Conservation (phyloP, 1,139 yeast species). For the Saccharomyces pastorianus region DNA sequence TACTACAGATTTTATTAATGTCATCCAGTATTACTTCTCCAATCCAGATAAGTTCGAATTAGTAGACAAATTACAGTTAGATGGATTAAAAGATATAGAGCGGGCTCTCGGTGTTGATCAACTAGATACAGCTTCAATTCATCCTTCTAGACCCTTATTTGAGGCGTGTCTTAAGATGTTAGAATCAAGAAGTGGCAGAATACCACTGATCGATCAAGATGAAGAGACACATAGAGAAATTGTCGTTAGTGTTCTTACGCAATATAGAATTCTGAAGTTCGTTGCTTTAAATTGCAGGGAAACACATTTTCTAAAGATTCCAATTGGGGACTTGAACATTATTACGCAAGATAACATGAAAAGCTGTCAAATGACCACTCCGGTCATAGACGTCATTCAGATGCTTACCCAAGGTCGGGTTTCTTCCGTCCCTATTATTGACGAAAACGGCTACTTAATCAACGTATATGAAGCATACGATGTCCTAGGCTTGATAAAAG, state of each 20-base stretch:
- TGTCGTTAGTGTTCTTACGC: conserved; percentile 91
- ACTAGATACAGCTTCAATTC: conserved; percentile 79
- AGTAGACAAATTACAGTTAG: conserved; percentile 77
- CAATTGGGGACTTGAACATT: conserved; percentile 61
- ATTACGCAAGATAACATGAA: conserved; percentile 55
- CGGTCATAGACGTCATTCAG: conserved; percentile 90
- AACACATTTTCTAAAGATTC: conserved; percentile 73
- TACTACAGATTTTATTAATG: conserved; percentile 87
- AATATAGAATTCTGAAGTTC: conserved; percentile 89
- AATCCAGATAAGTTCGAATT: conserved; percentile 83
- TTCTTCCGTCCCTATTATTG: conserved; percentile 88
- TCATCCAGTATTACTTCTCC: conserved; percentile 88
- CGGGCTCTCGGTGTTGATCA: conserved; percentile 83
- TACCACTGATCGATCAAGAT: conserved; percentile 90
- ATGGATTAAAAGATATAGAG: conserved; percentile 80
- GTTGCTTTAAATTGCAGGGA: conserved; percentile 95
- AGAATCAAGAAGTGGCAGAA: conserved; percentile 82
- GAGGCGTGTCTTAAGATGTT: conserved; percentile 94
- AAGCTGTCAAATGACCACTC: conserved; percentile 84
- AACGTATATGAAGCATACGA: conserved; percentile 97
- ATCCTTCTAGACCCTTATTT: conserved; percentile 82
- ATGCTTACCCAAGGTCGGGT: conserved; percentile 70
- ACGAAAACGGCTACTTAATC: conserved; percentile 61
- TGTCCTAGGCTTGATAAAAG: conserved; percentile 83
- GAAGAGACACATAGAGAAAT: conserved; percentile 89